A percentile compares a stretch with the other conserved stretches of the same genome.
phyloP scores from a whole-genome alignment of 768 basidiomycete genomes.

The Boletus speciosus region DNA sequence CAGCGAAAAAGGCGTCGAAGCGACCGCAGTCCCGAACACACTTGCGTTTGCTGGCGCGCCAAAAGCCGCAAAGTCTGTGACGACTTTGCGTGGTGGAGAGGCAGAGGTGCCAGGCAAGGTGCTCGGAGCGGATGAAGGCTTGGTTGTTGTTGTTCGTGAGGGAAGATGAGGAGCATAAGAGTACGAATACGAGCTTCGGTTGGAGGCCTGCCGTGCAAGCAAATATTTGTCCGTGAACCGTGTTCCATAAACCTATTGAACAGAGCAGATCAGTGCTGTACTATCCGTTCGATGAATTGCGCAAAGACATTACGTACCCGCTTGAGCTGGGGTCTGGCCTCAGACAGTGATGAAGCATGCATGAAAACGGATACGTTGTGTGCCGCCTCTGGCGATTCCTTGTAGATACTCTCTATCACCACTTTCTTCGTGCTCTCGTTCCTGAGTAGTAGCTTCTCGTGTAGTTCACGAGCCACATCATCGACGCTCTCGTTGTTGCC shows the following conservation, averaged over 20 bases:
- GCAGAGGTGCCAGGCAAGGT: slow-evolving; percentile 26
- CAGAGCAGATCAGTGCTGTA: slow-evolving; percentile 6
- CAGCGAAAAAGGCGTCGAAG: slow-evolving; percentile 73
- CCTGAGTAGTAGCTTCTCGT: slow-evolving; percentile 83
- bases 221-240: slow-evolving; percentile 98
- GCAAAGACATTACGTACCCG: slow-evolving; percentile 49
- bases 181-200: slow-evolving; percentile 52
- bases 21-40: slow-evolving; percentile 82
- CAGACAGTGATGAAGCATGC: slow-evolving; percentile 61
- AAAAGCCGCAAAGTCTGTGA: slow-evolving; percentile 85
- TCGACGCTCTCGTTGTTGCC: slow-evolving; percentile 95
- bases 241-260: slow-evolving; percentile 78
- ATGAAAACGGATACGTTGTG: slow-evolving; percentile 90
- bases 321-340: slow-evolving; percentile 75
- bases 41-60: slow-evolving; percentile 70
- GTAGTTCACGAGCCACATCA: slow-evolving; percentile 91
- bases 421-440: slow-evolving; percentile 98
- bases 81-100: slow-evolving; percentile 85
- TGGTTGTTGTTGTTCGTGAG: slow-evolving; percentile 40
- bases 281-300: background rate
- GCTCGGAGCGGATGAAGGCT: slow-evolving; percentile 30
- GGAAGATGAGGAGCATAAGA: slow-evolving; percentile 49
- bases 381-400: slow-evolving; percentile 79
- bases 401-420: slow-evolving; percentile 94
- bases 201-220: slow-evolving; percentile 58